Base-by-base conservation (phyloP, 768 basidiomycete genomes). In the Arthromyces matolae region DNA sequence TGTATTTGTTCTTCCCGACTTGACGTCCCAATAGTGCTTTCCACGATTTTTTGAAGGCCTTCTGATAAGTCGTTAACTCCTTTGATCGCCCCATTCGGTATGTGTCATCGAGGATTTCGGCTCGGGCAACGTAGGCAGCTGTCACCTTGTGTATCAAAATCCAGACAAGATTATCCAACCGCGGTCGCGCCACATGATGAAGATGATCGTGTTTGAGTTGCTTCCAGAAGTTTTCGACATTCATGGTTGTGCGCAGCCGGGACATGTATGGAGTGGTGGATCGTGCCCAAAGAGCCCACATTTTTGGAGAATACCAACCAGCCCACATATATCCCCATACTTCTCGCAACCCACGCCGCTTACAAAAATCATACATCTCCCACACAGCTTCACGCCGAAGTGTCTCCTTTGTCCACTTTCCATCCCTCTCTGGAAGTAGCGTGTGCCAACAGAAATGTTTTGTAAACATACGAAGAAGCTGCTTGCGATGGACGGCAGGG, bases 401-500 rank as follows among this genome's bases (percentile, higher is more conserved):
- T n/a, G n/a, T n/a, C n/a, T n/a, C n/a, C n/a, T n/a, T n/a, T n/a
- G n/a, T n/a, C n/a, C n/a, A n/a, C n/a, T n/a, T n/a, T n/a, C n/a
- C n/a, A n/a, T n/a, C n/a, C n/a, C n/a, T n/a, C n/a, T 35, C 34
- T 4, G 10, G 16, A 35, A 35, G 12, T 18, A 10, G 10, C 16
- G 6, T 8, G 20, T 35, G 34, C 18, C 20, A 20, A 10, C 34
- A 35, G 12, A 19, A 35, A 10, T 35, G 34, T 20, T 58, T 57
- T 1, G 60, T 60, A 37, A 66, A 64, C 0, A 67, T 22, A 3
- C 51, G 57, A 1, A 67, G 52, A 5, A 67, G 16, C 8, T 50
- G 51, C 16, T 54, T 38, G 3, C 60, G 52, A 42, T 69, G 66
- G 0, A 54, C 42, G 0, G 57, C 54, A 2, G 67, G 68, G 46